Base-by-base conservation (phyloP, 2,329 filamentous ascomycete genomes). In the Sphaceloma murrayae region DNA sequence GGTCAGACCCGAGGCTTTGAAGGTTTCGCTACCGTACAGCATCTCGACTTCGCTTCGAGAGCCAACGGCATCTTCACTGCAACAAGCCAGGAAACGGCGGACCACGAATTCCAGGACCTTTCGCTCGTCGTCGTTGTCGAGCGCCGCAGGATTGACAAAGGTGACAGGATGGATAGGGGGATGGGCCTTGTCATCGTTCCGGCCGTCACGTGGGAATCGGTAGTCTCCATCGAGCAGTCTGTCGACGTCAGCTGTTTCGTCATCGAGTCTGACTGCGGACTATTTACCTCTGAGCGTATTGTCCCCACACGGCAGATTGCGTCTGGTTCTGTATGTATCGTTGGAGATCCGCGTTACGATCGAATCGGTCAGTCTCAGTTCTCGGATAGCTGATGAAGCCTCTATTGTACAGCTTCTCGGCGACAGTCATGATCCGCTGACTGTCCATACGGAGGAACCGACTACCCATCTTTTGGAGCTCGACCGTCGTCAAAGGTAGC, bases 331-430 rank as follows among this genome's bases (percentile, higher is more conserved):
- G 77, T 13, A 95, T 75, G 6, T 98, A 68, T 16, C 73, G 75
- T 50, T 75, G 77, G 14, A 98, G 71, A 58, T 96, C 81, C 68
- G 96, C 95, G 3, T 75, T 89, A 55, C 77, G 78, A 56, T 95
- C 88, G 57, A 96, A 98, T 22, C 89, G 83, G 61, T 98, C 91
- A 0, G 91, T 98, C 62, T 98, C 91, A 0, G 91, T 98, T 63
- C 91, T 80, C 1, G 91, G 91, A 62, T 98, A 98, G 62, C 88
- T 95, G 63, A 98, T 94, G 65, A 88, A 96, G 0, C 91, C 91
- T 61, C 83, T 87, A 36, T 87, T 88, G 67, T 98, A 98, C 2
- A 98, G 74, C 4, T 70, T 69, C 62, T 98, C 91, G 3, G 91
- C 91, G 17, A 74, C 71, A 38, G 74, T 81, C 88, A 98, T 95